Conservation (phyloP, 176 grass and related monocot genomes). For the Phragmites australis region DNA sequence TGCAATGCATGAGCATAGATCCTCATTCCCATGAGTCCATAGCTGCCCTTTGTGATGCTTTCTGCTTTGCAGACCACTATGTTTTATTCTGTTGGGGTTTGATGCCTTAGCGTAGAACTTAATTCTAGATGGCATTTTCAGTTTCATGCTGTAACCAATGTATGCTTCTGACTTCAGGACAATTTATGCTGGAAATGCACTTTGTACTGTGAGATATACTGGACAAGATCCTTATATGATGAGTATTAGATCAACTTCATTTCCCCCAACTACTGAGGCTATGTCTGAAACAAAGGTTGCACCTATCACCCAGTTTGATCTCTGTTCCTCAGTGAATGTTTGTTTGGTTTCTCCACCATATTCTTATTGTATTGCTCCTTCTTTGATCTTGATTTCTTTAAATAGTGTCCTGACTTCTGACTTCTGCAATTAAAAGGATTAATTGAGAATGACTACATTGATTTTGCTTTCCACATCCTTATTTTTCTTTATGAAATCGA, state of each 20-base stretch:
- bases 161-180: slow-evolving; percentile 54
- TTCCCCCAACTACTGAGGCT: slow-evolving; percentile 48
- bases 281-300: slow-evolving; percentile 56
- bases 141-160: not conserved
- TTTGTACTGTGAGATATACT: slow-evolving; percentile 78
- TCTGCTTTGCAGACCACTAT: not conserved
- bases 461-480: slow-evolving; percentile 1
- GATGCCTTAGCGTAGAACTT: not conserved
- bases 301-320: slow-evolving; percentile 79
- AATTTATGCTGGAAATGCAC: slow-evolving; percentile 99
- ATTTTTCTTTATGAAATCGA: not conserved
- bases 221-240: slow-evolving; percentile 80
- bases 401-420: not conserved
- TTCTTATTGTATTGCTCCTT: slow-evolving; percentile 19
- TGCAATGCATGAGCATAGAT: not conserved
- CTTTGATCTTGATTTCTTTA: too few relatives aligned
- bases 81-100: not conserved
- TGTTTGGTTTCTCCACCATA: slow-evolving; percentile 43
- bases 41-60: not conserved
- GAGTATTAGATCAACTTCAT: slow-evolving; percentile 91
- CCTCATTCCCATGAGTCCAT: not conserved
- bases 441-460: not conserved
- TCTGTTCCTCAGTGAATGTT: slow-evolving; percentile 91
- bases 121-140: not conserved
- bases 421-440: not conserved